phyloP scores from a whole-genome alignment of 164 flowering plant genomes.

The Saururus chinensis region DNA sequence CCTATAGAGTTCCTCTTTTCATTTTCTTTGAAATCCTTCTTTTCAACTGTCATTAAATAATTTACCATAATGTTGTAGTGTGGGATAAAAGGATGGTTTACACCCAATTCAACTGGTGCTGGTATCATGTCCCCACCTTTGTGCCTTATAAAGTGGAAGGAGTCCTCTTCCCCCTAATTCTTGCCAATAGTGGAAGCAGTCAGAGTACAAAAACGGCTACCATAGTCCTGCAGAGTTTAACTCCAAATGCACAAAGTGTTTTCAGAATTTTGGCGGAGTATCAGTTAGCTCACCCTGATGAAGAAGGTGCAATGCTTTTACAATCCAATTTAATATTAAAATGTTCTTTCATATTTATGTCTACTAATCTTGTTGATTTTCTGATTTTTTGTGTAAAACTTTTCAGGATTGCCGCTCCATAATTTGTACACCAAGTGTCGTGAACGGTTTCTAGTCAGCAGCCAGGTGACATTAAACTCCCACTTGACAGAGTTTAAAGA shows the following conservation, averaged over 20 bases:
- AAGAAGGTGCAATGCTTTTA: constrained; percentile 52
- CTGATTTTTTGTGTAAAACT: not conserved
- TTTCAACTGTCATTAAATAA: not conserved
- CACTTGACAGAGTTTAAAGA: constrained; percentile 95
- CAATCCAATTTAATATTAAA: not conserved
- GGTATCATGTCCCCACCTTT: constrained; percentile 90
- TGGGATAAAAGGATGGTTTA: constrained; percentile 99
- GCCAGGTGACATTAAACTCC: constrained; percentile 51
- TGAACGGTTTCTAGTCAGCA: constrained; percentile 38
- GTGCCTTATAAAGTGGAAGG: constrained; percentile 85
- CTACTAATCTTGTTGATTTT: not conserved
- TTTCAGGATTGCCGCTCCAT: constrained; percentile 68
- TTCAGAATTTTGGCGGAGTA: constrained; percentile 82
- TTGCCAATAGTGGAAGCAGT: constrained; percentile 49
- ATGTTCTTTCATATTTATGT: not conserved
- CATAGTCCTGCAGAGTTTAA: constrained; percentile 88
- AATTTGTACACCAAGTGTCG: constrained; percentile 56
- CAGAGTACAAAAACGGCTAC: constrained; percentile 85
- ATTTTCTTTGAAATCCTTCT: not conserved
- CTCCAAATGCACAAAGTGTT: constrained; percentile 94
- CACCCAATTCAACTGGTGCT: constrained; percentile 91
- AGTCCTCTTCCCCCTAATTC: constrained; percentile 66
- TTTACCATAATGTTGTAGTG: constrained; percentile 27
- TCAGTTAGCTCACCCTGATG: constrained; percentile 73
- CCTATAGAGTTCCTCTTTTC: no score